Conservation (phyloP, 345 rosid genomes). For the Brassica cretica region DNA sequence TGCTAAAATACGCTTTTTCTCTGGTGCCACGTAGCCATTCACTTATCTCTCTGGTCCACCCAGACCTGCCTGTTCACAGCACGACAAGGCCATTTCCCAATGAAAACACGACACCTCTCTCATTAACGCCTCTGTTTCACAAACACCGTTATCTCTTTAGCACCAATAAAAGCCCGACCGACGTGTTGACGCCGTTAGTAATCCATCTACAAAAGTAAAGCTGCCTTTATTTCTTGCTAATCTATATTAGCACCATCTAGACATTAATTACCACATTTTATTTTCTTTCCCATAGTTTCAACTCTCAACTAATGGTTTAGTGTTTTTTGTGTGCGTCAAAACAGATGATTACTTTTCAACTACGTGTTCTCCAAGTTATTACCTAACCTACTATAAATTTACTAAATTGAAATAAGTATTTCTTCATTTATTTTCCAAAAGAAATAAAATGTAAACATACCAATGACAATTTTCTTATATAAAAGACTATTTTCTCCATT, state of each 20-base stretch:
- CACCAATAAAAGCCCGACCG: conserved; percentile 26
- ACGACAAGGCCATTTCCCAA: conserved; percentile 71
- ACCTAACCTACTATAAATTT: background rate
- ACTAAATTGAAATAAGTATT: no score
- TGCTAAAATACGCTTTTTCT: conserved; percentile 37
- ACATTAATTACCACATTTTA: background rate
- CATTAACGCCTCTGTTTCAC: conserved; percentile 42
- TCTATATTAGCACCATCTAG: background rate
- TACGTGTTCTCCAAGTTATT: background rate
- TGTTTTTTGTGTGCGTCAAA: background rate
- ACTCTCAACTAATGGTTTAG: background rate
- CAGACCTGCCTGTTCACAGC: conserved; percentile 72
- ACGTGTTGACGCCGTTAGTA: conserved; percentile 47
- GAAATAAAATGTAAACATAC: background rate
- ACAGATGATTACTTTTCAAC: background rate
- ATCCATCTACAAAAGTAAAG: conserved; percentile 26
- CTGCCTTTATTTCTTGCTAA: conserved; percentile 47
- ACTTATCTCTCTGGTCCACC: conserved; percentile 40
- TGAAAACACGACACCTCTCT: conserved; percentile 61
- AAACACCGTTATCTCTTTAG: conserved; percentile 48
- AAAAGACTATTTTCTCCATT: no score
- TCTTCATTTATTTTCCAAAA: background rate
- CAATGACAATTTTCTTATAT: no score
- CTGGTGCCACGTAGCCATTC: conserved; percentile 32
- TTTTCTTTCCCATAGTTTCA: background rate